These are phyloP conservation scores for Vishniacozyma victoriae DNA, from an alignment of 768 basidiomycete species.

Conservation along the genomic window DNA sequence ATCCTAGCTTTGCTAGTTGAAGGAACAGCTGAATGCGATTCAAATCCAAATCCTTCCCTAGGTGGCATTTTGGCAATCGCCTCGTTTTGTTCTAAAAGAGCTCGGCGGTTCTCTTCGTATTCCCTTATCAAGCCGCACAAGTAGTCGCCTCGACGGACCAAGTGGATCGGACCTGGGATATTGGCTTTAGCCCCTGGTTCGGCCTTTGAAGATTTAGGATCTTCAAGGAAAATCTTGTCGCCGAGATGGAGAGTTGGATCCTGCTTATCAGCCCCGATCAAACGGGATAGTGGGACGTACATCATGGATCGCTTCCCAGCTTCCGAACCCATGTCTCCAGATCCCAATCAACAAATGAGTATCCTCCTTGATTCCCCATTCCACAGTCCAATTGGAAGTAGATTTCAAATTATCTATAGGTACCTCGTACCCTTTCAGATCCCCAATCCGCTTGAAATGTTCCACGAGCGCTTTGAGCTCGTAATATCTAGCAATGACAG, in stretches of 20 bases:
- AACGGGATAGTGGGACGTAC: slow-evolving; percentile 13
- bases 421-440: slow-evolving; percentile 75
- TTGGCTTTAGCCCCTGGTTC: slow-evolving; percentile 45
- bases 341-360: slow-evolving; percentile 92
- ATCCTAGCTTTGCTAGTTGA: slow-evolving; percentile 7
- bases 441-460: slow-evolving; percentile 65
- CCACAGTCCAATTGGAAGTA: slow-evolving; percentile 91
- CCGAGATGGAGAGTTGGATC: slow-evolving; percentile 74
- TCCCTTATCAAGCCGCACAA: slow-evolving; percentile 50
- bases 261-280: slow-evolving; percentile 42
- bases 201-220: slow-evolving; percentile 73
- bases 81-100: slow-evolving; percentile 39
- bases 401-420: slow-evolving; percentile 91
- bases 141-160: slow-evolving; percentile 94
- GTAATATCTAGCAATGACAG: slow-evolving; percentile 78
- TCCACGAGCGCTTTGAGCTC: slow-evolving; percentile 83
- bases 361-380: slow-evolving; percentile 88
- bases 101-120: slow-evolving; percentile 41
- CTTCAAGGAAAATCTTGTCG: slow-evolving; percentile 96
- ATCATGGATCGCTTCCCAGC: slow-evolving; percentile 87
- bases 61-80: slow-evolving; percentile 30
- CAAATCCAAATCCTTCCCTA: slow-evolving; percentile 36
- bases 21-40: slow-evolving; percentile 13
- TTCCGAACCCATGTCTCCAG: slow-evolving; percentile 86
- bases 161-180: slow-evolving; percentile 95